A percentile compares a stretch with the other conserved stretches of the same genome.
Conservation (phyloP, 345 rosid species). For the Rubroshorea leprosula region DNA sequence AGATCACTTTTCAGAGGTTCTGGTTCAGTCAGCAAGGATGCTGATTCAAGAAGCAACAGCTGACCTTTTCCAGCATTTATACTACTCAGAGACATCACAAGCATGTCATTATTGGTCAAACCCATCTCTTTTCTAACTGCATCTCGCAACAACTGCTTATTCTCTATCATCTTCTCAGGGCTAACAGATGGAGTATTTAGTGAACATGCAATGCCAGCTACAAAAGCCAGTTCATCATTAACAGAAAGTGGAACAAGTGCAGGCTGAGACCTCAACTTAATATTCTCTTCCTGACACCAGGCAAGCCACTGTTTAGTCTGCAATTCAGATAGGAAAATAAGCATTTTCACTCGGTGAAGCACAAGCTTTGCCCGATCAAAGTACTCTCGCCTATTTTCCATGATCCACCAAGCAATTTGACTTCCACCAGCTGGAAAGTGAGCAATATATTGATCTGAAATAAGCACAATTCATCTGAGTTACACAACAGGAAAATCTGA, state of each 20-base stretch:
- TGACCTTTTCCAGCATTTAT: constrained; percentile 92
- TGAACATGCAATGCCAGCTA: constrained; percentile 72
- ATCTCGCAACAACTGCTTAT: constrained; percentile 49
- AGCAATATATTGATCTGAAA: constrained; percentile 77
- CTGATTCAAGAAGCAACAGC: constrained; percentile 79
- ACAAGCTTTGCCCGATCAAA: constrained; percentile 78
- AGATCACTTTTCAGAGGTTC: constrained; percentile 25
- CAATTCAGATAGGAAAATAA: constrained; percentile 72
- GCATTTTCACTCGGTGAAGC: constrained; percentile 73
- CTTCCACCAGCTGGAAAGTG: constrained; percentile 89
- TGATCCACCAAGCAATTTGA: constrained; percentile 97
- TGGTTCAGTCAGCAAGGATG: constrained; percentile 37
- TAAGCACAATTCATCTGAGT: constrained; percentile 13
- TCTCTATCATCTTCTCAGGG: constrained; percentile 59
- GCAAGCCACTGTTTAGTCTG: constrained; percentile 85
- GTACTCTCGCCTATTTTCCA: constrained; percentile 92
- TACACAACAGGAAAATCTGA: background rate
- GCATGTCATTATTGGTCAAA: constrained; percentile 69
- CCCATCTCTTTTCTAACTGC: constrained; percentile 76
- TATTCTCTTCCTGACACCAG: constrained; percentile 80
- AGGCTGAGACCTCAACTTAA: constrained; percentile 82
- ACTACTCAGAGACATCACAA: constrained; percentile 87
- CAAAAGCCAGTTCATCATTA: constrained; percentile 91
- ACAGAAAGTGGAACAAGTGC: constrained; percentile 77
- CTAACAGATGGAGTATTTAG: constrained; percentile 60